These are phyloP conservation scores for Atkinsonella texensis DNA, from an alignment of 2,329 filamentous ascomycete genomes.

Conservation along the genomic window DNA sequence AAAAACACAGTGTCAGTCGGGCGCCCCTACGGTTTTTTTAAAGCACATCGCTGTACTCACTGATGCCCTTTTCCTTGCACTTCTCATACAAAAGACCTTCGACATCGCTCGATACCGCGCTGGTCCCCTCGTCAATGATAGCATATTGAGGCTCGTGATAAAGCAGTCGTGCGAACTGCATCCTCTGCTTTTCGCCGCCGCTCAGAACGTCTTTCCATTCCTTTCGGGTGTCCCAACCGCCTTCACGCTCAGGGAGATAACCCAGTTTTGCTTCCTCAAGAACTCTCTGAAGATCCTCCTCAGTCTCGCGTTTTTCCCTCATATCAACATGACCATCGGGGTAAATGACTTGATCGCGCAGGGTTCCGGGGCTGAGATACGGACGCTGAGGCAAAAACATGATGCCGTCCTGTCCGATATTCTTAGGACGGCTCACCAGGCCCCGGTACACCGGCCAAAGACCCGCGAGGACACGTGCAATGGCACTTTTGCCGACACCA, in stretches of 20 bases:
- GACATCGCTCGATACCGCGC: slow-evolving; percentile 85
- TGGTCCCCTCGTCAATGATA: slow-evolving; percentile 91
- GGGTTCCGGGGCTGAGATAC: slow-evolving; percentile 81
- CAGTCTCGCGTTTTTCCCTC: slow-evolving; percentile 65
- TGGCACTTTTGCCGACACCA: slow-evolving; percentile 84
- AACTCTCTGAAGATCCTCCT: slow-evolving; percentile 64
- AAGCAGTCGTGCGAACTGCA: slow-evolving; percentile 78
- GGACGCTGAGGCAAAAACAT: slow-evolving; percentile 96
- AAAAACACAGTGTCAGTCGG: slow-evolving; percentile 6
- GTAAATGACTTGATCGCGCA: slow-evolving; percentile 96
- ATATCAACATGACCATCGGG: slow-evolving; percentile 92
- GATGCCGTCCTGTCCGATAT: slow-evolving; percentile 74
- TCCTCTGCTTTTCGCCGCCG: slow-evolving; percentile 92
- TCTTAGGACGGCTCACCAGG: slow-evolving; percentile 75
- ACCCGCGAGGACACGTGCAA: slow-evolving; percentile 77
- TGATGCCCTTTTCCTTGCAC: slow-evolving; percentile 88
- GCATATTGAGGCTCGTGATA: slow-evolving; percentile 95
- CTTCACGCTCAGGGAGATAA: slow-evolving; percentile 83
- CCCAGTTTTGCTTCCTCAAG: slow-evolving; percentile 77
- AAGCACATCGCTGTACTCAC: slow-evolving; percentile 37
- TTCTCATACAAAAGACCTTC: slow-evolving; percentile 88
- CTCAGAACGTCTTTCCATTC: slow-evolving; percentile 98
- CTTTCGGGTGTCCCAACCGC: slow-evolving; percentile 92
- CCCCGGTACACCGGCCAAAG: slow-evolving; percentile 95
- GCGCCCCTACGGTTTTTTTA: neutral